Percentiles rank a stretch among this genome's conserved stretches.
Conservation (phyloP, 2,329 filamentous ascomycete species). For the Pseudofabraea citricarpa region DNA sequence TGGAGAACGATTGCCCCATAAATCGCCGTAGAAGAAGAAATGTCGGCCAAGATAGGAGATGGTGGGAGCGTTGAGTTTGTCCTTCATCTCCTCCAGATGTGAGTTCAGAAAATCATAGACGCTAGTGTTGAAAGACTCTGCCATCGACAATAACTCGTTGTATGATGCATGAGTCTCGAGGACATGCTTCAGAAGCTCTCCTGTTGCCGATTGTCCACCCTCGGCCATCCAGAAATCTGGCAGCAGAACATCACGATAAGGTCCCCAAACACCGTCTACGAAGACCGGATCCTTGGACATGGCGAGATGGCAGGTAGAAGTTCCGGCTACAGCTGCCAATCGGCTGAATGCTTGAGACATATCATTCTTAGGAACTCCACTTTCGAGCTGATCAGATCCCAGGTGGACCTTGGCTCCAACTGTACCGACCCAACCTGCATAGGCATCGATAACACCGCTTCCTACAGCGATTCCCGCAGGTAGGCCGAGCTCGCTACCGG, state of each 20-base stretch:
- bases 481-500: conserved; percentile 77
- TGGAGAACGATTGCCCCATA: conserved; percentile 94
- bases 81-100: conserved; percentile 72
- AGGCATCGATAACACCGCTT: conserved; percentile 95
- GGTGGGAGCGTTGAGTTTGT: conserved; percentile 64
- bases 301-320: conserved; percentile 93
- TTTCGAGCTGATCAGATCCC: conserved; percentile 60
- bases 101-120: conserved; percentile 95
- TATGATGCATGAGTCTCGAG: conserved; percentile 93
- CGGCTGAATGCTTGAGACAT: conserved; percentile 90
- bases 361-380: conserved; percentile 70
- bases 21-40: conserved; percentile 97
- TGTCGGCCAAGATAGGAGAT: conserved; percentile 86
- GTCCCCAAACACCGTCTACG: conserved; percentile 93
- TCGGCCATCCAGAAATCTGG: conserved; percentile 96
- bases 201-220: conserved; percentile 93
- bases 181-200: conserved; percentile 89
- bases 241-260: conserved; percentile 89
- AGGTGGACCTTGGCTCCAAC: conserved; percentile 94
- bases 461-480: conserved; percentile 86
- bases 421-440: conserved; percentile 97
- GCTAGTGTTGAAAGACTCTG: conserved; percentile 77
- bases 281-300: conserved; percentile 94
- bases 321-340: conserved; percentile 89
- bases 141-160: conserved; percentile 71